Percentiles rank a stretch among this genome's conserved stretches.
These are phyloP conservation scores for Collybia mongolica DNA, from an alignment of 768 basidiomycete species.

Conservation along the genomic window DNA sequence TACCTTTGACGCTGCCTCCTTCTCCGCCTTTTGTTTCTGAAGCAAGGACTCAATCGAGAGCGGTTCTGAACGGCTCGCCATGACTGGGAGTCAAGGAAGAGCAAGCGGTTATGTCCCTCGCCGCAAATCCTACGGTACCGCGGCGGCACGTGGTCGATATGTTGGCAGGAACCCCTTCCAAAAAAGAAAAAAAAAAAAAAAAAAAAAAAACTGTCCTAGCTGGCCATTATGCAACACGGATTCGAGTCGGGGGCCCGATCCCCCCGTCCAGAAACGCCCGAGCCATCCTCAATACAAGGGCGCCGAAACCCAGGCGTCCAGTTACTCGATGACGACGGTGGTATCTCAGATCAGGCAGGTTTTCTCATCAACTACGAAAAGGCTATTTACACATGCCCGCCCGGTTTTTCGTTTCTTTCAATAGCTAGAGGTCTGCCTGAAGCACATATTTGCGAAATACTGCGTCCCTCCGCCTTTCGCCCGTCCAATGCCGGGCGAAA, in stretches of 20 bases:
- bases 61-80: conserved; percentile 55
- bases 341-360: conserved; percentile 60
- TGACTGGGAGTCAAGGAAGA: conserved; percentile 2
- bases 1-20: conserved; percentile 91
- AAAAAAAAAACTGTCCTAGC: too few species aligned
- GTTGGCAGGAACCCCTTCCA: not conserved
- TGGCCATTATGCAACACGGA: conserved; percentile 1
- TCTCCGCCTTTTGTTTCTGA: conserved; percentile 84
- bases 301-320: conserved; percentile 52
- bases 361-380: not conserved
- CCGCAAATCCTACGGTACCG: too few species aligned
- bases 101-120: not conserved
- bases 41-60: conserved; percentile 88
- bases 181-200: not conserved
- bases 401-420: conserved; percentile 1
- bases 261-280: conserved; percentile 59
- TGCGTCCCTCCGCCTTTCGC: conserved; percentile 47
- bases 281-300: conserved; percentile 60
- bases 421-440: conserved; percentile 68
- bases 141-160: too few species aligned
- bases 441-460: conserved; percentile 79
- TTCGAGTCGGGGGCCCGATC: conserved; percentile 34
- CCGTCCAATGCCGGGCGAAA: conserved; percentile 14
- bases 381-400: not conserved
- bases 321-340: conserved; percentile 71